Percentiles rank a stretch among this genome's conserved stretches.
Evolutionary conservation across 2,329 filamentous ascomycete genomes (phyloP).

Genomic region (Claviceps citrina): DNA sequence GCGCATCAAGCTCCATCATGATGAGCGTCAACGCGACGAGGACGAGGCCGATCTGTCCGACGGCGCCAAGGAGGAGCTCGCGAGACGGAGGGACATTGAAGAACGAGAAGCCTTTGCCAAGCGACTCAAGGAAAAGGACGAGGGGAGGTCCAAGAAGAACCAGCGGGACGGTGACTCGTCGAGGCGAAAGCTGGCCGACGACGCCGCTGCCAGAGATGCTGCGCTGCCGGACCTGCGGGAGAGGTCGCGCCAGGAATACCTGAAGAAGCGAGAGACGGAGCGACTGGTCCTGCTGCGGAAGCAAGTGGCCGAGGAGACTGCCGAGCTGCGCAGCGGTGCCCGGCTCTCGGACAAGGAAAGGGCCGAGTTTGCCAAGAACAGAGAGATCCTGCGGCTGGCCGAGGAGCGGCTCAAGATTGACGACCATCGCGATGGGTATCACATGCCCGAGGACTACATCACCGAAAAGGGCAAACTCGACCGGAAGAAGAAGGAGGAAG

Average conservation of each 20-base stretch:
- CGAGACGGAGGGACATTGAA: slow-evolving; percentile 49
- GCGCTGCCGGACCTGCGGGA: slow-evolving; percentile 70
- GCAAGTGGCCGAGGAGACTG: slow-evolving; percentile 78
- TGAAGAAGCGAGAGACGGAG: slow-evolving; percentile 83
- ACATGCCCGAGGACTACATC: slow-evolving; percentile 87
- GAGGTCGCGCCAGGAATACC: slow-evolving; percentile 77
- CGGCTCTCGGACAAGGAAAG: slow-evolving; percentile 64
- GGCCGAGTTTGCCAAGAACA: slow-evolving; percentile 76
- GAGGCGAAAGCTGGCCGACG: slow-evolving; percentile 32
- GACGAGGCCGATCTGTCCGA: slow-evolving; percentile 32
- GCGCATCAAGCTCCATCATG: slow-evolving; percentile 48
- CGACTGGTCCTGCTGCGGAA: slow-evolving; percentile 71
- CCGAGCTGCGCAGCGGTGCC: slow-evolving; percentile 63
- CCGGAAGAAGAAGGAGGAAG: slow-evolving; percentile 72
- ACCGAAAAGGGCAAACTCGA: slow-evolving; percentile 86
- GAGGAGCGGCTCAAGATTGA: slow-evolving; percentile 79
- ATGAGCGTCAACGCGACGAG: slow-evolving; percentile 30
- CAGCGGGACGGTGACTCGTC: slow-evolving; percentile 42
- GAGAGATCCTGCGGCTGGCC: slow-evolving; percentile 64
- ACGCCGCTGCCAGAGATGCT: slow-evolving; percentile 49
- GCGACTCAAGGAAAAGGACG: slow-evolving; percentile 56
- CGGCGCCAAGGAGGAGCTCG: slow-evolving; percentile 39
- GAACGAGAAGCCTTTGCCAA: slow-evolving; percentile 72
- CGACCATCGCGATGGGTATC: slow-evolving; percentile 82
- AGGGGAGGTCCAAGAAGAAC: slow-evolving; percentile 52